Evolutionary conservation across 306 rosid species (phyloP).

Genomic region (Lablab purpureus): DNA sequence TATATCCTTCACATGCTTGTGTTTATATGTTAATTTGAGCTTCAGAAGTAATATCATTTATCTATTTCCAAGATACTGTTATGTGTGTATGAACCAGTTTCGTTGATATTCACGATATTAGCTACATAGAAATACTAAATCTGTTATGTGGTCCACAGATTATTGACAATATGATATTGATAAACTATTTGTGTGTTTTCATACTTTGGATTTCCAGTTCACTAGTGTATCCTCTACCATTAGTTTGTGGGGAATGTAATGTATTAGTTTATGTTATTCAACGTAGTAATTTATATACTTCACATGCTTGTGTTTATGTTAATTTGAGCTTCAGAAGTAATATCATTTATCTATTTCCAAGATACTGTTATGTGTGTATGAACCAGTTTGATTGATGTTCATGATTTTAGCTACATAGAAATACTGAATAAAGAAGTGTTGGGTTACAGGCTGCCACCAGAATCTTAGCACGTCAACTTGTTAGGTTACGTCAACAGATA

Average conservation of each 20-base stretch:
- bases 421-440: slow-evolving; percentile 37
- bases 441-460: slow-evolving; percentile 80
- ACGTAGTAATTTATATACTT: background rate
- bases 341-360: background rate
- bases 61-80: background rate
- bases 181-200: no score
- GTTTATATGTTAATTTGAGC: background rate
- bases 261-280: no score
- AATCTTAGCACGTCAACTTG: slow-evolving; percentile 96
- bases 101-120: slow-evolving; percentile 8
- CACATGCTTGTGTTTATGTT: no score
- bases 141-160: background rate
- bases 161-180: background rate
- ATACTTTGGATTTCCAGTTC: no score
- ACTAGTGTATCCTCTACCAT: no score
- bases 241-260: no score
- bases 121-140: no score
- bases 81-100: background rate
- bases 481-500: slow-evolving; percentile 94
- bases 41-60: background rate
- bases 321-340: background rate
- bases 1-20: background rate
- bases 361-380: background rate
- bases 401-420: slow-evolving; percentile 12
- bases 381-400: slow-evolving; percentile 10